Conservation (phyloP, 768 basidiomycete genomes). For the Russula vinacea region DNA sequence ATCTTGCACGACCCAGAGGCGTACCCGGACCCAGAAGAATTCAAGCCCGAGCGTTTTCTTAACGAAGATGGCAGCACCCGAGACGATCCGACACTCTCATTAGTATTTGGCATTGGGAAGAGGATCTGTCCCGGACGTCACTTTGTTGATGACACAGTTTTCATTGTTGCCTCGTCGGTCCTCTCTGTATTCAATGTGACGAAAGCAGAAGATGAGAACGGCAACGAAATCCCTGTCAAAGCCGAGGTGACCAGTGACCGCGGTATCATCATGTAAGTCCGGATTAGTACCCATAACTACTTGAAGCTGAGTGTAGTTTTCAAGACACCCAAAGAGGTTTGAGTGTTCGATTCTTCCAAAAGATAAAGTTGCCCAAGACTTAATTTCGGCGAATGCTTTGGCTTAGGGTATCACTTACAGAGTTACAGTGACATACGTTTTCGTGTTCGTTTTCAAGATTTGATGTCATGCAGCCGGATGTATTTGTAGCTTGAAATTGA, state of each 20-base stretch:
- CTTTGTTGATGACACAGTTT: constrained; percentile 28
- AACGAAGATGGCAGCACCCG: constrained; percentile 12
- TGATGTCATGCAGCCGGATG: neutral
- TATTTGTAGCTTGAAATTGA: no score
- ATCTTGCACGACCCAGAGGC: constrained; percentile 20
- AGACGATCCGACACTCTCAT: constrained; percentile 10
- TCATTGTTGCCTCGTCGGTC: constrained; percentile 19
- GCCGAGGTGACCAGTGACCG: no score
- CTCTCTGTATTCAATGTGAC: constrained; percentile 20
- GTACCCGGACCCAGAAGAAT: constrained; percentile 25
- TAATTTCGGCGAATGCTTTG: neutral
- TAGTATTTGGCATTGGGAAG: constrained; percentile 22
- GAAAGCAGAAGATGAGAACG: constrained; percentile 24
- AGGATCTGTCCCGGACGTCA: constrained; percentile 31
- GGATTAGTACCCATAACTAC: no score
- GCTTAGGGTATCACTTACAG: neutral
- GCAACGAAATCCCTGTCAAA: constrained; percentile 16
- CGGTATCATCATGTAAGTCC: neutral
- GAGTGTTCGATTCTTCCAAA: constrained; percentile 18
- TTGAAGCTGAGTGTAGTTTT: neutral
- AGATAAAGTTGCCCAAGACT: constrained; percentile 14
- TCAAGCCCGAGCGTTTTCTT: constrained; percentile 29
- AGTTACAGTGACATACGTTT: no score
- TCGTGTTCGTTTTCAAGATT: neutral
- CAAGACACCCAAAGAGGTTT: constrained; percentile 14